Base-by-base conservation (phyloP, 768 basidiomycete species). In the Lactarius sanguifluus region DNA sequence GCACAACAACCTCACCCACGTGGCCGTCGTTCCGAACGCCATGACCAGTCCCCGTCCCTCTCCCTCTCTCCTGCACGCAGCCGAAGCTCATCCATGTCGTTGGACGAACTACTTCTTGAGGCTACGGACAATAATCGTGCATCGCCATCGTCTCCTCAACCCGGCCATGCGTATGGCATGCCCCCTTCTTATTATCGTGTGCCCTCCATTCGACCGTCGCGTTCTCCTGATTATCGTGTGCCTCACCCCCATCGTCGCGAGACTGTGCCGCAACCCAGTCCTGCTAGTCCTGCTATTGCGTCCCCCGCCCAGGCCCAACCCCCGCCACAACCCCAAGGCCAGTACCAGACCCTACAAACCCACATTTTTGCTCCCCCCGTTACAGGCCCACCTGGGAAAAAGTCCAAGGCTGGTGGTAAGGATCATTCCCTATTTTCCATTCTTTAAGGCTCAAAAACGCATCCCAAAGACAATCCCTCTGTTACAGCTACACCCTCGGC, bases 311-410 rank as follows among this genome's bases (percentile, higher is more conserved):
- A 75, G 54, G 12, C 74, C 18, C 52, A 72, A 0, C 58, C 72
- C 1, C 65, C 72, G 0, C 70, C 77, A 15, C 72, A 76, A 9
- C 73, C 75, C 34, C 78, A 77, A 1, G 74, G 78, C 32, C 76
- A 81, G 62, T 73, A 79, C 10, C 73, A 80, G 45, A 80, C 78
- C 28, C 85, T 85, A 66, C 85, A 86, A 67, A 87, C 85, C 0
- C 88, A 90, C 72, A 84, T 89, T 15, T 91, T 91, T 71, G 87
- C 88, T 8, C 86, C 89, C 3, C 85, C 86, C 4, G 86, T 89
- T 8, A 90, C 85, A 0, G 89, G 89, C 63, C 87, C 89, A 3
- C 88, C 89, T 2, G 81, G 81, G 20, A 90, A 90, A 78, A 89
- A 89, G 77, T 75, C 76, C 41, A 88, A 89, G 74, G 82, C 77